Conservation (phyloP, 257 asterid species). For the Misopates orontium region DNA sequence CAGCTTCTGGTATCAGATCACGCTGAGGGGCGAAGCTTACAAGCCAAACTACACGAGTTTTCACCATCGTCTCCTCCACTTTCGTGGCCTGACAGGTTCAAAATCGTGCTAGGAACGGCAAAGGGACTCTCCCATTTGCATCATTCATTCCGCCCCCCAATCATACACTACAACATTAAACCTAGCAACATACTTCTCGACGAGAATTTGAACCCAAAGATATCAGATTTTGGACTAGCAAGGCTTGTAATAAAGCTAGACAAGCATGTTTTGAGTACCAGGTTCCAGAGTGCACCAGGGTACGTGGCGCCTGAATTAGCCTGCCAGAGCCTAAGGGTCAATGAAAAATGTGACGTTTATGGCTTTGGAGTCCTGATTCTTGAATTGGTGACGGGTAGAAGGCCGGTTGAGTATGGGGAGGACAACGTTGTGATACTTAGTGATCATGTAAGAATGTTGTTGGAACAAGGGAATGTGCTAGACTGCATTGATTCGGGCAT, state of each 20-base stretch:
- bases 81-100: constrained; percentile 69
- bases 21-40: constrained; percentile 63
- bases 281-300: constrained; percentile 79
- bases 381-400: constrained; percentile 74
- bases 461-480: constrained; percentile 74
- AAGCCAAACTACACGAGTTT: constrained; percentile 54
- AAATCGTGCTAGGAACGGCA: constrained; percentile 71
- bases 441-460: constrained; percentile 73
- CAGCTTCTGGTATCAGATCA: constrained; percentile 81
- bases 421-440: constrained; percentile 74
- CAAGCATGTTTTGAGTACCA: constrained; percentile 53
- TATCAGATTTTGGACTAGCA: constrained; percentile 78
- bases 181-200: constrained; percentile 85
- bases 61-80: constrained; percentile 44
- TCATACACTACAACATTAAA: constrained; percentile 80
- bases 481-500: constrained; percentile 73
- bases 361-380: constrained; percentile 89
- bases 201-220: constrained; percentile 58
- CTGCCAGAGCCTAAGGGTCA: constrained; percentile 85
- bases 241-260: constrained; percentile 67
- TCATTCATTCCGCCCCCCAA: constrained; percentile 72
- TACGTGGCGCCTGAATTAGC: constrained; percentile 90
- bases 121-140: constrained; percentile 89
- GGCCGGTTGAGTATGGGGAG: constrained; percentile 84
- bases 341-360: constrained; percentile 84